phyloP scores from a whole-genome alignment of 2,329 filamentous ascomycete genomes.

The Pestalotiopsis sp. region DNA sequence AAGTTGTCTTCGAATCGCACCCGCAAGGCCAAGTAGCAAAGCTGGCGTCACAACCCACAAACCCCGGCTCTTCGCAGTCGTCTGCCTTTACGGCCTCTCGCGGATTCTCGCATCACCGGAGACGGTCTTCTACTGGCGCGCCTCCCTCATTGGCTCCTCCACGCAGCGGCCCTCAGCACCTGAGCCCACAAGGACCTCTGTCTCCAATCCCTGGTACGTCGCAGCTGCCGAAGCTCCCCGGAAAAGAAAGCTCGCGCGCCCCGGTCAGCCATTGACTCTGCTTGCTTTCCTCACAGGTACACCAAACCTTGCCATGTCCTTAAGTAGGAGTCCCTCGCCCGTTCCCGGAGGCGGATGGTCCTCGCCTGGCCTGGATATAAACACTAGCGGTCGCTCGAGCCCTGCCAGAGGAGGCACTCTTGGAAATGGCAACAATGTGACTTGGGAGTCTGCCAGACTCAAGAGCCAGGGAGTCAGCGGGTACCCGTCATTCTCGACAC shows the following conservation, averaged over 20 bases:
- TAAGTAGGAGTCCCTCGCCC: slow-evolving; percentile 87
- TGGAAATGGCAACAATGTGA: slow-evolving; percentile 61
- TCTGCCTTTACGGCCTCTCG: slow-evolving; percentile 54
- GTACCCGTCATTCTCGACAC: slow-evolving; percentile 78
- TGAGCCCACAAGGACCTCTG: slow-evolving; percentile 44
- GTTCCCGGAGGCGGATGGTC: slow-evolving; percentile 85
- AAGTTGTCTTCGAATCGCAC: slow-evolving; percentile 18
- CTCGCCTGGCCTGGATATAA: slow-evolving; percentile 76
- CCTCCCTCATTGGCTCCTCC: slow-evolving; percentile 33
- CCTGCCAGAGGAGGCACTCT: slow-evolving; percentile 51
- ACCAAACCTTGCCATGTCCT: slow-evolving; percentile 69
- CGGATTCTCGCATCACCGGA: slow-evolving; percentile 49
- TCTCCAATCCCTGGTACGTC: slow-evolving; percentile 61
- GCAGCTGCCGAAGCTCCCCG: not conserved
- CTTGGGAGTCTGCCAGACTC: slow-evolving; percentile 83
- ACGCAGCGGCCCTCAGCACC: slow-evolving; percentile 35
- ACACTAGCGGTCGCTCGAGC: slow-evolving; percentile 69
- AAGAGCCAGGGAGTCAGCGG: slow-evolving; percentile 74
- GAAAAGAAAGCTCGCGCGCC: slow-evolving; percentile 10
- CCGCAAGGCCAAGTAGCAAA: slow-evolving; percentile 30
- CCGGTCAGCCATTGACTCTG: slow-evolving; percentile 16
- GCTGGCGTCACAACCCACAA: slow-evolving; percentile 54
- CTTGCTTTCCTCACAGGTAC: slow-evolving; percentile 45
- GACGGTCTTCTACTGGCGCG: slow-evolving; percentile 45
- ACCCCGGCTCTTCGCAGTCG: slow-evolving; percentile 53